phyloP scores from a whole-genome alignment of 2,329 filamentous ascomycete genomes.

The Fusarium stilboides region DNA sequence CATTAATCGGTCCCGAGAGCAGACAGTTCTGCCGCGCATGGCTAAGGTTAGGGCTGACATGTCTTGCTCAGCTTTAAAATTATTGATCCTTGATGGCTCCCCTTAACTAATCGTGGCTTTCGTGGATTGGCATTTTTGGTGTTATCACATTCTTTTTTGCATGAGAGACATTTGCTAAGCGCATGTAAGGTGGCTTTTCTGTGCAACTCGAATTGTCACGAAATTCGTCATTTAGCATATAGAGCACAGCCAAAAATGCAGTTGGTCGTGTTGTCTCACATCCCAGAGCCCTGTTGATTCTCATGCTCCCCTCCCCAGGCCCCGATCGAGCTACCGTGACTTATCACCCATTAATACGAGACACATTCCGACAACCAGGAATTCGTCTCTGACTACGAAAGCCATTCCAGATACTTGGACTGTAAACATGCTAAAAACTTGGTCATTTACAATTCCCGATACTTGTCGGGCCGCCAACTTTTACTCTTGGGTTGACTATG shows the following conservation, averaged over 20 bases:
- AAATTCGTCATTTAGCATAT: neutral
- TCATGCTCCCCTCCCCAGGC: neutral
- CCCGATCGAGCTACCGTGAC: neutral
- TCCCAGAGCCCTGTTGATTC: neutral
- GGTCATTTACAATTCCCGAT: neutral
- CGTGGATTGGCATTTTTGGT: neutral
- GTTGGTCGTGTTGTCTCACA: neutral
- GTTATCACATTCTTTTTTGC: neutral
- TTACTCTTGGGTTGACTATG: too few relatives aligned
- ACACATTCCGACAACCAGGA: neutral
- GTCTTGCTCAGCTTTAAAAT: too few relatives aligned
- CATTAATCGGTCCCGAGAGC: neutral
- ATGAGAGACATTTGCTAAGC: neutral
- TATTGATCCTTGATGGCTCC: too few relatives aligned
- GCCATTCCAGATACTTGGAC: conserved; percentile 11
- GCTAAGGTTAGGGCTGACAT: too few relatives aligned
- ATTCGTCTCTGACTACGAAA: neutral
- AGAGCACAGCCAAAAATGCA: neutral
- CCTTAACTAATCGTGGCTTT: too few relatives aligned
- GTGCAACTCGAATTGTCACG: neutral
- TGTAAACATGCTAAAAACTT: neutral
- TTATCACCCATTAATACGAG: neutral
- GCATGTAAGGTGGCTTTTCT: neutral
- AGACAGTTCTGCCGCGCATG: too few relatives aligned
- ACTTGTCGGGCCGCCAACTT: neutral